Evolutionary conservation across 139 green algal species (phyloP), one percentile per base, ranked within the genome.

Genomic region (Chlamydomonas incerta): DNA sequence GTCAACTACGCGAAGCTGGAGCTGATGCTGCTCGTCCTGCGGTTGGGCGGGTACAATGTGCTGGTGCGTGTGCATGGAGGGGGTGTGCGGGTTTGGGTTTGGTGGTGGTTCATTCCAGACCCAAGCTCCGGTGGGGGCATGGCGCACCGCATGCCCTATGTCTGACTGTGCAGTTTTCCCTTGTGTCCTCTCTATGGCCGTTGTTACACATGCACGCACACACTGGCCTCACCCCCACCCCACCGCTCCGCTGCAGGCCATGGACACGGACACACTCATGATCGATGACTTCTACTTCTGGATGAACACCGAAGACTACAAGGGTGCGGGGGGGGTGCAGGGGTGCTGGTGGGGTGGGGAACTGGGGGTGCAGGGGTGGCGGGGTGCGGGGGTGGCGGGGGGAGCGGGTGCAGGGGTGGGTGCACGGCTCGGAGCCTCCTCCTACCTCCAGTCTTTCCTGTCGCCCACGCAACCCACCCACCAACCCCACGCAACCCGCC

Each of bases 261-360:
- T 75, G 31, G 79, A 85, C n/a, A 76, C 47, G 0, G 79, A 85
- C 55, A 37, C 29, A 31, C 2, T 85, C 3, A 2, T 75, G 47
- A 33, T 66, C 33, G 79, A 85, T 26, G 79, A 85, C 67, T 75
- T 85, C 66, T 85, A 85, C 66, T 85, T 66, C 65, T 85, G 79
- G 79, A 85, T 74, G 63, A 1, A 52, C 23, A 47, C 67, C 66
- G 31, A 47, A 0, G 79, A 85, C 9, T 85, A 85, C 66, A 34
- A n/a, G 33, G 63, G 79, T 75, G 65, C 0, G 65, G 28, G 1
- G 46, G 1, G 41, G 41, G 37, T 37, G 67, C 15, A 28, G 70
- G 62, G 62, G 26, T 18, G 24, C 21, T 20, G 62, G 62, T 33
- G 13, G 62, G 62, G 62, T 15, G 1, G 13, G 62, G 62, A 2